Evolutionary conservation across 352 stramenopile species (phyloP), one percentile per base, ranked within the genome.

Genomic region (Phytopythium boreale): DNA sequence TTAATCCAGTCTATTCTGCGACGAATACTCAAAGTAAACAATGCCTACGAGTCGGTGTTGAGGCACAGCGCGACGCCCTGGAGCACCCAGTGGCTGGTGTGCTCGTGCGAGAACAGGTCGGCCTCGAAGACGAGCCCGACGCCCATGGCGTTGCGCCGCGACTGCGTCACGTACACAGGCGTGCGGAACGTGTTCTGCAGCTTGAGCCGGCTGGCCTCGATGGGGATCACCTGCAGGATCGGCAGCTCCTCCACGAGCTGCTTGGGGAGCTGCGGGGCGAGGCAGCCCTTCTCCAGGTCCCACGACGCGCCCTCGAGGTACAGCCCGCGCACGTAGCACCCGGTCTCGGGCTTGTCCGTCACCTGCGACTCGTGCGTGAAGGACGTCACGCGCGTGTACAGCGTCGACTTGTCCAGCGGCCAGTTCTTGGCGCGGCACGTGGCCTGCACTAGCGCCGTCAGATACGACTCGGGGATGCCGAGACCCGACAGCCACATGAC

Each of bases 121-220:
- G 95, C 96, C 68, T 98, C 89, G 68, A 98, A 98, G 19, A 98
- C 95, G 22, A 98, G 76, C 0, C 96, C 96, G 24, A 98, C 91
- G 27, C 96, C 96, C 94, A 98, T 98, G 41, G 96, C 95, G 59
- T 98, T 98, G 14, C 90, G 81, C 19, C 96, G 80, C 26, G 80
- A 89, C 74, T 98, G 95, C 17, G 95, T 98, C 27, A 98, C 95
- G 72, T 98, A 98, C 56, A 98, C 95, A 12, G 96, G 96, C 24
- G 95, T 98, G 22, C 84, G 90, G 76, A 98, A 98, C 1, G 93
- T 98, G 67, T 97, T 96, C 49, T 98, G 89, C 26, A 98, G 74
- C 76, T 98, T 98, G 62, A 98, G 80, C 29, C 97, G 97, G 55
- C 85, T 95, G 24, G 90, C 92, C 73, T 98, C 96, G 67, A 98